Evolutionary conservation across 2,329 filamentous ascomycete genomes (phyloP).

Genomic region (Colletotrichum truncatum): DNA sequence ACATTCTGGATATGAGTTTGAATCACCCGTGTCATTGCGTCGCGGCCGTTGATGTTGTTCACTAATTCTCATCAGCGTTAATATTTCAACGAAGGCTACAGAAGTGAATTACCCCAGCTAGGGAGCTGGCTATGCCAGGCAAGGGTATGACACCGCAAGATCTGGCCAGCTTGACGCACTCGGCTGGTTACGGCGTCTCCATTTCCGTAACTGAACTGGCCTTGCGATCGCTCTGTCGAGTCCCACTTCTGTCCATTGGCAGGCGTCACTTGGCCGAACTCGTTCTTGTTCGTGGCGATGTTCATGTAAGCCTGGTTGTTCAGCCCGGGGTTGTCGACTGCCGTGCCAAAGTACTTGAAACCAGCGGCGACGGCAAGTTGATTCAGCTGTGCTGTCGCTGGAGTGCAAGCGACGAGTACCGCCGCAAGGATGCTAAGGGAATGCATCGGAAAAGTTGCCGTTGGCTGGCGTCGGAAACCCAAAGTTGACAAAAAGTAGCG

Average conservation of each 20-base stretch:
- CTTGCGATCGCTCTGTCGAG: slow-evolving; percentile 64
- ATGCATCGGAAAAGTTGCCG: background rate
- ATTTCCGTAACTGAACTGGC: slow-evolving; percentile 64
- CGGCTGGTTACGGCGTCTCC: slow-evolving; percentile 63
- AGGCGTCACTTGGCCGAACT: slow-evolving; percentile 73
- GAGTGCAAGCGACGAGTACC: background rate
- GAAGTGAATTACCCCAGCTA: slow-evolving; percentile 48
- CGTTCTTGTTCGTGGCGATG: slow-evolving; percentile 64
- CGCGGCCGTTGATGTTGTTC: slow-evolving; percentile 56
- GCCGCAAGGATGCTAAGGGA: background rate
- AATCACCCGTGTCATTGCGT: slow-evolving; percentile 45
- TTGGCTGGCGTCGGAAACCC: background rate
- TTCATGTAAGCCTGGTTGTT: slow-evolving; percentile 63
- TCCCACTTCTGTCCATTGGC: slow-evolving; percentile 74
- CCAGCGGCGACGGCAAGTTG: slow-evolving; percentile 12
- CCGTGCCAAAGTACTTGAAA: slow-evolving; percentile 69
- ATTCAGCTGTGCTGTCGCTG: slow-evolving; percentile 16
- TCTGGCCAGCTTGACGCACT: slow-evolving; percentile 36
- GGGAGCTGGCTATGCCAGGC: slow-evolving; percentile 55
- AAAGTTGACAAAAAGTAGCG: background rate
- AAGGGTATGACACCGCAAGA: slow-evolving; percentile 61
- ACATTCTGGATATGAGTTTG: slow-evolving; percentile 60
- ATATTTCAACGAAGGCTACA: slow-evolving; percentile 42
- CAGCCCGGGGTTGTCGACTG: slow-evolving; percentile 63
- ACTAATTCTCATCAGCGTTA: slow-evolving; percentile 45